Evolutionary conservation across 345 rosid genomes (phyloP).

Genomic region (Tarenaya hassleriana): DNA sequence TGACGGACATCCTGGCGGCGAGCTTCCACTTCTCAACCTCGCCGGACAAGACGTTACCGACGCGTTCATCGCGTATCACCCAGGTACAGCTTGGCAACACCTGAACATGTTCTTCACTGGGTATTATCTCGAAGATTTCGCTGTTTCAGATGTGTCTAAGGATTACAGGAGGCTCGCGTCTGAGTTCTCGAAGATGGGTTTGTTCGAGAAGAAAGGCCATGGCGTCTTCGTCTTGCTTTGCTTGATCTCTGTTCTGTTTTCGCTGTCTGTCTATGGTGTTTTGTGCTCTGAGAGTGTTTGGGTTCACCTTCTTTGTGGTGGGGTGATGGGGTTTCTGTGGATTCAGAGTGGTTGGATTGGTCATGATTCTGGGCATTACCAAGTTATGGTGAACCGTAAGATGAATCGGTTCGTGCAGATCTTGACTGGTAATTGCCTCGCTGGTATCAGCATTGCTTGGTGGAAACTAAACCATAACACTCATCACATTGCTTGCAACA

Average conservation of each 20-base stretch:
- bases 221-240: conserved; percentile 18
- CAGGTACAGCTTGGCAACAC: conserved; percentile 39
- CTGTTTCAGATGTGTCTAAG: conserved; percentile 39
- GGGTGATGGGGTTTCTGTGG: conserved; percentile 40
- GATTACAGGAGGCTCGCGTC: conserved; percentile 39
- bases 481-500: conserved; percentile 53
- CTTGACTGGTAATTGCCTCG: conserved; percentile 59
- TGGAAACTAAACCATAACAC: conserved; percentile 56
- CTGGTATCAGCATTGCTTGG: conserved; percentile 62
- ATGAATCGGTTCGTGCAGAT: conserved; percentile 43
- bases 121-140: conserved; percentile 34
- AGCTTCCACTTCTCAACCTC: conserved; percentile 34
- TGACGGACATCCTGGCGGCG: conserved; percentile 42
- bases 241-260: conserved; percentile 27
- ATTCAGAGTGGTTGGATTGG: conserved; percentile 76
- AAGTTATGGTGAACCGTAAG: conserved; percentile 29
- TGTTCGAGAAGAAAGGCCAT: conserved; percentile 45
- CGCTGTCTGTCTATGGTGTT: conserved; percentile 32
- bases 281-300: conserved; percentile 25
- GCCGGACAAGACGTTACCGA: conserved; percentile 53
- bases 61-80: conserved; percentile 51
- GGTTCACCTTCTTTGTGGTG: conserved; percentile 38
- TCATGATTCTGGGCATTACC: conserved; percentile 70
- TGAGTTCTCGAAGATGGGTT: conserved; percentile 42
- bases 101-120: conserved; percentile 48